A percentile compares a stretch with the other conserved stretches of the same genome.
Evolutionary conservation across 495 filamentous ascomycete genomes (phyloP).

Genomic region (Neurospora sp.): DNA sequence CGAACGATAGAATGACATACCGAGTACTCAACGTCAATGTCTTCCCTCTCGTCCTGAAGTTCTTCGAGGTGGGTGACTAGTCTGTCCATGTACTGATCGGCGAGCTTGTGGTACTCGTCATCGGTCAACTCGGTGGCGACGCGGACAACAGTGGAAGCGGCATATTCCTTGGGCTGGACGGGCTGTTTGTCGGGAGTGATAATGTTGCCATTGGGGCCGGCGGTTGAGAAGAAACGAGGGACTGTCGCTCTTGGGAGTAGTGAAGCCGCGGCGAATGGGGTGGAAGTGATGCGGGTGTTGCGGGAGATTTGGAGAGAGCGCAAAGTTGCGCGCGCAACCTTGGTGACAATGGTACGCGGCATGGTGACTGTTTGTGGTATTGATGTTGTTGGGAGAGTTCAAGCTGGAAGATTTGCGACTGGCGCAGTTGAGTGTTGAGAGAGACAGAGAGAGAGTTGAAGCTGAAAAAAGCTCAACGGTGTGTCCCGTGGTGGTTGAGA

Average conservation of each 20-base stretch:
- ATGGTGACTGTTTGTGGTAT: slow-evolving; percentile 11
- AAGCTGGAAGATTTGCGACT: not conserved
- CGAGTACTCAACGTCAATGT: slow-evolving; percentile 57
- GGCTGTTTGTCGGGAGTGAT: slow-evolving; percentile 25
- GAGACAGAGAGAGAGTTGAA: not conserved
- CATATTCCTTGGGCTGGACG: slow-evolving; percentile 7
- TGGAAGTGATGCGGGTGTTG: not conserved
- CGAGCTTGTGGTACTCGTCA: slow-evolving; percentile 35
- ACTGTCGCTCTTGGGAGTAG: not conserved
- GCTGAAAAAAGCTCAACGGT: not conserved
- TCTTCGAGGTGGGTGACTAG: slow-evolving; percentile 56
- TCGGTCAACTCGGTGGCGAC: slow-evolving; percentile 27
- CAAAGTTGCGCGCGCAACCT: slow-evolving; percentile 14
- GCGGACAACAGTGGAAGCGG: slow-evolving; percentile 6
- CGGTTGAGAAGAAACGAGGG: slow-evolving; percentile 9
- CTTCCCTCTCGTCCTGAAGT: slow-evolving; percentile 49
- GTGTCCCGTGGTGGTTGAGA: not conserved
- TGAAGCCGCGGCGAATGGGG: slow-evolving; percentile 3
- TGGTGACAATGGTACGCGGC: slow-evolving; percentile 16
- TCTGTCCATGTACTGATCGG: slow-evolving; percentile 43
- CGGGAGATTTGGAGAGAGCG: slow-evolving; percentile 8
- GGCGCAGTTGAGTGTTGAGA: not conserved
- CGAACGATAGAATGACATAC: slow-evolving; percentile 30
- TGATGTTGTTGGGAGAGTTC: not conserved
- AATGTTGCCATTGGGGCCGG: slow-evolving; percentile 8